Evolutionary conservation across 805 yeast genomes (phyloP).

Genomic region (Starmerella stigmatis): DNA sequence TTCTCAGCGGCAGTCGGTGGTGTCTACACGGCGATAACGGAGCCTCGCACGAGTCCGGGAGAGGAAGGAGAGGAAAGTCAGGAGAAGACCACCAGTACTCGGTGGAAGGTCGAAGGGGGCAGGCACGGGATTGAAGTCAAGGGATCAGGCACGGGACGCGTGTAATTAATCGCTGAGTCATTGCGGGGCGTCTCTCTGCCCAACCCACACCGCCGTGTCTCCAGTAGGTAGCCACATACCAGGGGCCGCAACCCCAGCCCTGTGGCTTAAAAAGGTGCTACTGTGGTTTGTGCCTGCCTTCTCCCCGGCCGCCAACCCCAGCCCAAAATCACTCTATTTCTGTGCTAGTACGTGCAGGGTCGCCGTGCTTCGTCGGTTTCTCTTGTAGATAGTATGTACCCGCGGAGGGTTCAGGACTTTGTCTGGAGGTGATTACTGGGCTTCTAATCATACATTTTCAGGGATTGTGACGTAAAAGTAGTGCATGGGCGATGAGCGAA

Average conservation of each 20-base stretch:
- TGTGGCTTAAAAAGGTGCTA: background rate
- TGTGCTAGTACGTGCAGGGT: too few species aligned
- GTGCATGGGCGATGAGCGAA: too few species aligned
- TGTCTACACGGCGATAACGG: background rate
- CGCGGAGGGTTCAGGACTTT: too few species aligned
- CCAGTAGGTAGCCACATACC: conserved; percentile 6
- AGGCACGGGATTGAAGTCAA: conserved; percentile 1
- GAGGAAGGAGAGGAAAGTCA: background rate
- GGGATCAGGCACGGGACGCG: conserved; percentile 7
- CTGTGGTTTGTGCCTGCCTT: background rate
- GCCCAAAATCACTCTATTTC: too few species aligned
- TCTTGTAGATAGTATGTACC: too few species aligned
- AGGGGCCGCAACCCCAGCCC: conserved; percentile 7
- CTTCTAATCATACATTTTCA: too few species aligned
- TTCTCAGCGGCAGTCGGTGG: background rate
- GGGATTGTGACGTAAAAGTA: too few species aligned
- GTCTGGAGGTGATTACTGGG: too few species aligned
- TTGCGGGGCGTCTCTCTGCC: conserved; percentile 6
- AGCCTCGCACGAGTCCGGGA: background rate
- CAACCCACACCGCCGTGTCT: background rate
- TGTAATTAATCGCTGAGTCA: conserved; percentile 2
- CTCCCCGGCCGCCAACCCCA: background rate
- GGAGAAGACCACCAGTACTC: background rate
- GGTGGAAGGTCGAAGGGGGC: conserved; percentile 1
- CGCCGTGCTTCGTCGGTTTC: too few species aligned